Conservation (phyloP, 257 asterid genomes). For the Solanum corneliomulleri region DNA sequence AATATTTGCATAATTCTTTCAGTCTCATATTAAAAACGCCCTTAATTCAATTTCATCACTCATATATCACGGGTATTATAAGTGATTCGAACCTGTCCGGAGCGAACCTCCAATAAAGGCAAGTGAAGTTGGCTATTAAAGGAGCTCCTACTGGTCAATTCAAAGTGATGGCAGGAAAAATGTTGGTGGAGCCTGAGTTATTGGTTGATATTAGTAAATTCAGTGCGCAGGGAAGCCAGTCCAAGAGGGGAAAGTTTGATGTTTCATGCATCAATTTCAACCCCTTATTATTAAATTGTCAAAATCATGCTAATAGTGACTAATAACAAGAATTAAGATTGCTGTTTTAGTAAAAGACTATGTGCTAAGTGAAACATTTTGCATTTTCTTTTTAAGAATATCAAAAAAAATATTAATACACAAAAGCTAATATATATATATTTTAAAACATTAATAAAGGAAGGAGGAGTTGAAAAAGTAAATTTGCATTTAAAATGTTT, state of each 20-base stretch:
- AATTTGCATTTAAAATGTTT: background rate
- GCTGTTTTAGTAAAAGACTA: background rate
- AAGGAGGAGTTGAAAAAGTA: background rate
- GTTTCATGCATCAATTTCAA: background rate
- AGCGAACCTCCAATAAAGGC: too few species aligned
- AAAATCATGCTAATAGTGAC: background rate
- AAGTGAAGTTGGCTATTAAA: background rate
- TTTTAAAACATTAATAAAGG: too few species aligned
- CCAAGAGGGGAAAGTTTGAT: background rate
- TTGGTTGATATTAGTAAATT: background rate
- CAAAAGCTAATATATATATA: too few species aligned
- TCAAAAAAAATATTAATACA: too few species aligned
- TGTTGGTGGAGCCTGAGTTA: background rate
- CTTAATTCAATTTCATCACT: too few species aligned
- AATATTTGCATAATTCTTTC: too few species aligned
- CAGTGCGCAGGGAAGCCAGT: background rate
- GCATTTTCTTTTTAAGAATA: background rate
- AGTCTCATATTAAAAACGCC: rapidly evolving
- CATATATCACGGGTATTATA: too few species aligned
- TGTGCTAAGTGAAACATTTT: background rate
- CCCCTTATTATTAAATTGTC: background rate
- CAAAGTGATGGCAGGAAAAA: background rate
- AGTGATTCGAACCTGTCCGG: too few species aligned
- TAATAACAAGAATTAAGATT: background rate
- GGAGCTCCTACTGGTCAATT: background rate